Conservation (phyloP, 2,329 filamentous ascomycete genomes). For the Incumbomyces delicatus region DNA sequence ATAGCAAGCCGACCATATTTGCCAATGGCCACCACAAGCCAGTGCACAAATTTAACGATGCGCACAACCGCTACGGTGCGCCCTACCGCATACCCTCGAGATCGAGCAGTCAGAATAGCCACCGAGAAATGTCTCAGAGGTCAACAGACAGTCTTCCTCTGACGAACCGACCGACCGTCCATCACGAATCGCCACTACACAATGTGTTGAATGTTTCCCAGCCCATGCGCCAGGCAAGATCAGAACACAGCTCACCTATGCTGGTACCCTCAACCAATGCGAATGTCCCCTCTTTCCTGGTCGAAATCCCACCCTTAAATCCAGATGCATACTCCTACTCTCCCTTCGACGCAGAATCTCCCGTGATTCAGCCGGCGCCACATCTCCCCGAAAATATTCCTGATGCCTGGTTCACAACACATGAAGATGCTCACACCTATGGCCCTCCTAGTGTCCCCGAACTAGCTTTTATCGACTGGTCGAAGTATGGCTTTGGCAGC, state of each 20-base stretch:
- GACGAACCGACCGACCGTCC: constrained; percentile 22
- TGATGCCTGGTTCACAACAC: constrained; percentile 33
- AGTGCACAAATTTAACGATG: constrained; percentile 55
- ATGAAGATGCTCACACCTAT: constrained; percentile 26
- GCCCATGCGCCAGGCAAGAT: constrained; percentile 27
- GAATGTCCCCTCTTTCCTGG: constrained; percentile 25
- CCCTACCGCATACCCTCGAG: constrained; percentile 52
- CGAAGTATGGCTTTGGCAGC: constrained; percentile 31
- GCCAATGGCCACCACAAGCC: constrained; percentile 57
- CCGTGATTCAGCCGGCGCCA: constrained; percentile 22
- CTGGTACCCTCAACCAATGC: constrained; percentile 28
- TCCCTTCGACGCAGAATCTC: constrained; percentile 25
- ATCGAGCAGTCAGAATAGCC: constrained; percentile 40
- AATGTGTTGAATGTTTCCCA: constrained; percentile 26
- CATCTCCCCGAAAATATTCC: constrained; percentile 29
- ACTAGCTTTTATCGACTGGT: constrained; percentile 35
- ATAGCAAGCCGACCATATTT: constrained; percentile 51
- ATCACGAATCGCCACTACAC: constrained; percentile 22
- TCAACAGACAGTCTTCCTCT: constrained; percentile 45
- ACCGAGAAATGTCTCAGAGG: constrained; percentile 37
- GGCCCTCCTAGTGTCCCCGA: constrained; percentile 23
- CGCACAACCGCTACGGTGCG: constrained; percentile 48
- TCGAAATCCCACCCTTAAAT: constrained; percentile 26
- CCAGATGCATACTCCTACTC: constrained; percentile 25
- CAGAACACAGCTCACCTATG: constrained; percentile 39